Conservation (phyloP, 2,329 filamentous ascomycete genomes). For the Fusarium decemcellulare region DNA sequence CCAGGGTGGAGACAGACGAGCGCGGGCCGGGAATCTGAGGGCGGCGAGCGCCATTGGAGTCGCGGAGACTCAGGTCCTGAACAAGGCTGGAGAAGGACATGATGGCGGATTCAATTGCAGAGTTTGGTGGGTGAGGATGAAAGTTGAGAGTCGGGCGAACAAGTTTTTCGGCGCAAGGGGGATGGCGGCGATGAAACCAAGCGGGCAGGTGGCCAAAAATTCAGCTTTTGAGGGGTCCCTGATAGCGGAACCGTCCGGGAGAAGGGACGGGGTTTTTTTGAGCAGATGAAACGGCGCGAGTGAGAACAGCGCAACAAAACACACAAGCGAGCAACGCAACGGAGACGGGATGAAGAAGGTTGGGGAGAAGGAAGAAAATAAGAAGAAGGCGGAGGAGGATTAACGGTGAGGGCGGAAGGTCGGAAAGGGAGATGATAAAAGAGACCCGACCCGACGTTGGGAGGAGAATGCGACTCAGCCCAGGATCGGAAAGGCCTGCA, state of each 20-base stretch:
- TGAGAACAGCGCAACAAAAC: constrained; percentile 14
- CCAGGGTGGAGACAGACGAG: constrained; percentile 68
- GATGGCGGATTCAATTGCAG: constrained; percentile 30
- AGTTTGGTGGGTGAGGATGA: constrained; percentile 15
- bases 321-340: constrained; percentile 16
- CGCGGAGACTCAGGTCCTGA: constrained; percentile 74
- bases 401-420: constrained; percentile 3
- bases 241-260: constrained; percentile 40
- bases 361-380: neutral
- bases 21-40: constrained; percentile 56
- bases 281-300: constrained; percentile 2
- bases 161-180: constrained; percentile 15
- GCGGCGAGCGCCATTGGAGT: constrained; percentile 64
- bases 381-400: neutral
- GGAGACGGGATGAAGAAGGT: constrained; percentile 3
- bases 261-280: constrained; percentile 11
- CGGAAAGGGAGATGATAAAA: constrained; percentile 16
- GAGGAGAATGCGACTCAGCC: constrained; percentile 7
- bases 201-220: constrained; percentile 43
- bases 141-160: constrained; percentile 14
- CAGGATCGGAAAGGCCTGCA: constrained; percentile 15
- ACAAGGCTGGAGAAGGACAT: constrained; percentile 80
- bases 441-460: constrained; percentile 1
- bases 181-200: constrained; percentile 22
- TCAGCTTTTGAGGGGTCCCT: constrained; percentile 25